phyloP scores from a whole-genome alignment of 2,329 filamentous ascomycete genomes.

The Colletotrichum navitas region DNA sequence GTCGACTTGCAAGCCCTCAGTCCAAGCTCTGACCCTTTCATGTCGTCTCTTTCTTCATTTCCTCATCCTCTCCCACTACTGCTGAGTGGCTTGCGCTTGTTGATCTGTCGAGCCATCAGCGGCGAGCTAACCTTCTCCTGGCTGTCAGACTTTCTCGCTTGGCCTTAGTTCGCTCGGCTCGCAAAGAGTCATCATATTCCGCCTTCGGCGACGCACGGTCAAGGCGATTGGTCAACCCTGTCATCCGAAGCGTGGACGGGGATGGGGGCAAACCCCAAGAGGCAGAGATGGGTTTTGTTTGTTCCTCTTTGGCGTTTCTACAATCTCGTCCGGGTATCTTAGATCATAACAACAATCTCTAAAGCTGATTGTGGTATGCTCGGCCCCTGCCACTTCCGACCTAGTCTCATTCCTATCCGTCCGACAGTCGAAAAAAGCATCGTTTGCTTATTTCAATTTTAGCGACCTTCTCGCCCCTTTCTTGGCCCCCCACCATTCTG shows the following conservation, averaged over 20 bases:
- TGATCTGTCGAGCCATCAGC: not conserved
- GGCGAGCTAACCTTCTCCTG: not conserved
- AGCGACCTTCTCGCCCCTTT: not conserved
- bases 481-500: not conserved
- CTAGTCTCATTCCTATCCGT: not conserved
- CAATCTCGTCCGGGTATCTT: not conserved
- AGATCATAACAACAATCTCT: not conserved
- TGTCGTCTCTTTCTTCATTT: constrained; percentile 1
- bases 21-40: not conserved
- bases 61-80: not conserved
- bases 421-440: not conserved
- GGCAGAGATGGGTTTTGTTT: not conserved
- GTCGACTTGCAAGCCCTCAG: not conserved
- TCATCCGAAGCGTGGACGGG: not conserved
- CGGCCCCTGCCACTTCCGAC: not conserved
- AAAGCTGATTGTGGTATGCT: not conserved
- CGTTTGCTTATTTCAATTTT: not conserved
- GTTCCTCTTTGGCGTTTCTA: not conserved
- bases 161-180: not conserved
- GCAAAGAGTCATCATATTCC: not conserved
- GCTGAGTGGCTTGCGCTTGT: constrained; percentile 3
- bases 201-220: not conserved
- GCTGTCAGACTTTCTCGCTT: constrained; percentile 1
- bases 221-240: not conserved
- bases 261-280: no score